Percentiles rank a stretch among this genome's conserved stretches.
Conservation (phyloP, 805 yeast genomes). For the Wickerhamiella parazyma region DNA sequence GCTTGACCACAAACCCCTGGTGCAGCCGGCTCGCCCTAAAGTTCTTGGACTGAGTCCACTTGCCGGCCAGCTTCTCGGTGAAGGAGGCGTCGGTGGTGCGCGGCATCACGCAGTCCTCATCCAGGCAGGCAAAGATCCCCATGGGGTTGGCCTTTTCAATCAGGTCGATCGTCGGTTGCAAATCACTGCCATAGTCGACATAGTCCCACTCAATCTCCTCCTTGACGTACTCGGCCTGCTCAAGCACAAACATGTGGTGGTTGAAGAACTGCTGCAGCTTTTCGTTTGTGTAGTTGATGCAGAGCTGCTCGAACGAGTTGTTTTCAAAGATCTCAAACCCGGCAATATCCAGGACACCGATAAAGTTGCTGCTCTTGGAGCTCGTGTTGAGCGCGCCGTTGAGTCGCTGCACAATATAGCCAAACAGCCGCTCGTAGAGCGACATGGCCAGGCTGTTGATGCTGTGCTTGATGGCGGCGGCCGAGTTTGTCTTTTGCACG, state of each 20-base stretch:
- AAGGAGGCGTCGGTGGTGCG: slow-evolving; percentile 74
- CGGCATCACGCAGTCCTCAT: slow-evolving; percentile 93
- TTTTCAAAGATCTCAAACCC: slow-evolving; percentile 95
- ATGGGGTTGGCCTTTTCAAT: slow-evolving; percentile 64
- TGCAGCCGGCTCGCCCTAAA: slow-evolving; percentile 62
- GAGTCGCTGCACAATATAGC: slow-evolving; percentile 58
- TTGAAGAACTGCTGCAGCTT: slow-evolving; percentile 94
- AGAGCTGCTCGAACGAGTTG: slow-evolving; percentile 91
- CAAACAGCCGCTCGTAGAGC: slow-evolving; percentile 72
- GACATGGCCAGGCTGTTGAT: slow-evolving; percentile 82
- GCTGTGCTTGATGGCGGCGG: slow-evolving; percentile 65
- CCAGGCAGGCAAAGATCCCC: slow-evolving; percentile 74
- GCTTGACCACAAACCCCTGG: slow-evolving; percentile 71
- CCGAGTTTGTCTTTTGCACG: slow-evolving; percentile 65
- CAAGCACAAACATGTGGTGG: slow-evolving; percentile 89
- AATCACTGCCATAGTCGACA: slow-evolving; percentile 86
- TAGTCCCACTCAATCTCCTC: slow-evolving; percentile 91
- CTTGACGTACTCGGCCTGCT: slow-evolving; percentile 90
- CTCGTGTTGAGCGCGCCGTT: slow-evolving; percentile 49
- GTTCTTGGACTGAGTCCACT: slow-evolving; percentile 45
- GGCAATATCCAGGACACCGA: slow-evolving; percentile 93
- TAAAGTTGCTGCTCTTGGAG: slow-evolving; percentile 30
- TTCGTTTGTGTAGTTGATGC: slow-evolving; percentile 93
- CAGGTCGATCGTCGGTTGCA: slow-evolving; percentile 86
- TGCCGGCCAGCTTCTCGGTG: slow-evolving; percentile 57